Percentiles rank a stretch among this genome's conserved stretches.
Conservation (phyloP, 2,329 filamentous ascomycete genomes). For the Lasiodiplodia citricola region DNA sequence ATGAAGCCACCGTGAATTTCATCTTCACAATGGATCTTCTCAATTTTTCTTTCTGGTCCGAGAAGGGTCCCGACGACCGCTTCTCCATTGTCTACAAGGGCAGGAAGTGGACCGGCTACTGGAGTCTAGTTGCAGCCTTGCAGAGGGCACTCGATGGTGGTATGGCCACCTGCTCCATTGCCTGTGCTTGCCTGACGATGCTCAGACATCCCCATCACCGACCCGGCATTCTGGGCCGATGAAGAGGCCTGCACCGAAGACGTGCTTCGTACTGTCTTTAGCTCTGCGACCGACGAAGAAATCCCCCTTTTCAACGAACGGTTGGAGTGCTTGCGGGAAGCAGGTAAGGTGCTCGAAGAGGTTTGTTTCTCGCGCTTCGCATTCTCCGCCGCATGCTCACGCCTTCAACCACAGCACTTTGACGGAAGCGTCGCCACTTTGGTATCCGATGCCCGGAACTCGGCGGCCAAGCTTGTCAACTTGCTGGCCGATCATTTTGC, state of each 20-base stretch:
- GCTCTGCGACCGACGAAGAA: constrained; percentile 82
- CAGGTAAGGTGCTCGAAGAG: constrained; percentile 78
- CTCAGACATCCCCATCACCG: constrained; percentile 83
- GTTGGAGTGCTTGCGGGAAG: constrained; percentile 79
- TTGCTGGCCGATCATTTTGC: constrained; percentile 79
- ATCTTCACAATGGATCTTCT: constrained; percentile 97
- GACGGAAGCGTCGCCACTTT: constrained; percentile 75
- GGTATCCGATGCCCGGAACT: constrained; percentile 74
- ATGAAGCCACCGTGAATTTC: constrained; percentile 82
- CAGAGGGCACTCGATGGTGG: constrained; percentile 89
- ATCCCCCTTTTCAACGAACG: constrained; percentile 85
- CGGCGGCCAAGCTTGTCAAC: constrained; percentile 85
- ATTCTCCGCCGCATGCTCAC: background rate
- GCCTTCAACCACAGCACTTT: constrained; percentile 64
- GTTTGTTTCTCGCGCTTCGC: constrained; percentile 51
- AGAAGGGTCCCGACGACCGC: constrained; percentile 68
- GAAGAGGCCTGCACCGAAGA: constrained; percentile 78
- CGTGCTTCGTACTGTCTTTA: constrained; percentile 76
- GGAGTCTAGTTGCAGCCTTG: constrained; percentile 86
- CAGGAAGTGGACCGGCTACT: constrained; percentile 90
- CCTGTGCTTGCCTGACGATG: background rate
- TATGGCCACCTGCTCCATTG: constrained; percentile 36
- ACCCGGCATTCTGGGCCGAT: constrained; percentile 83
- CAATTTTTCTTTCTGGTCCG: constrained; percentile 98
- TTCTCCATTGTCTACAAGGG: constrained; percentile 84